These are phyloP conservation scores for Lodderomyces margitis DNA, from an alignment of 1,139 yeast species.

Conservation along the genomic window DNA sequence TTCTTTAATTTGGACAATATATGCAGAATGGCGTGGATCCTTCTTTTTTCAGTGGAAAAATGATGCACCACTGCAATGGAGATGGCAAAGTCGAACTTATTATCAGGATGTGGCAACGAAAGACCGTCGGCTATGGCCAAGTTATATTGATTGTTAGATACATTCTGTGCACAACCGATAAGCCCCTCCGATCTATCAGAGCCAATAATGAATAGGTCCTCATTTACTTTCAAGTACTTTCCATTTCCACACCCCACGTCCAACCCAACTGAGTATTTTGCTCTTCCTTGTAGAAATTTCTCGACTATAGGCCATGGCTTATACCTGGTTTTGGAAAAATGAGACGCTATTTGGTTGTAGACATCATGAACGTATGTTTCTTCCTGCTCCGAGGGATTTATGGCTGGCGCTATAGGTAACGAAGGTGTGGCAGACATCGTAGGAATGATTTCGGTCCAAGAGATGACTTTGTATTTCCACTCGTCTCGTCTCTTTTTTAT, in stretches of 20 bases:
- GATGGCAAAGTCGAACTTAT: constrained; percentile 81
- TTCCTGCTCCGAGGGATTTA: constrained; percentile 60
- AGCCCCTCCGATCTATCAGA: constrained; percentile 83
- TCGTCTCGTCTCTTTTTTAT: background rate
- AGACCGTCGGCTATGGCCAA: constrained; percentile 77
- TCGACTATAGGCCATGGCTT: constrained; percentile 98
- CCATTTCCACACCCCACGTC: constrained; percentile 98
- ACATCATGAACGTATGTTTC: constrained; percentile 81
- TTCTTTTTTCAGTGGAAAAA: constrained; percentile 78
- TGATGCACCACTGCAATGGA: constrained; percentile 97
- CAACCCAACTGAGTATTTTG: constrained; percentile 43
- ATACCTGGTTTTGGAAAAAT: constrained; percentile 89
- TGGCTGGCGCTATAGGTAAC: constrained; percentile 24
- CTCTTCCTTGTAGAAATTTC: constrained; percentile 47
- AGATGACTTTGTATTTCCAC: background rate
- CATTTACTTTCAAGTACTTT: constrained; percentile 75
- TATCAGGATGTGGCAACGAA: constrained; percentile 59
- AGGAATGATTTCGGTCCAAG: background rate
- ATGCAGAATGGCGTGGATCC: constrained; percentile 69
- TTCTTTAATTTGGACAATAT: constrained; percentile 57
- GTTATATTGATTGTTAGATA: constrained; percentile 33
- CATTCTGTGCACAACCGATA: constrained; percentile 62
- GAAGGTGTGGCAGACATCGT: constrained; percentile 32
- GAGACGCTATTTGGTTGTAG: constrained; percentile 87
- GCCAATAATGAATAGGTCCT: constrained; percentile 67